Conservation (phyloP, 2,329 filamentous ascomycete species). For the Hypoxylon sp. region DNA sequence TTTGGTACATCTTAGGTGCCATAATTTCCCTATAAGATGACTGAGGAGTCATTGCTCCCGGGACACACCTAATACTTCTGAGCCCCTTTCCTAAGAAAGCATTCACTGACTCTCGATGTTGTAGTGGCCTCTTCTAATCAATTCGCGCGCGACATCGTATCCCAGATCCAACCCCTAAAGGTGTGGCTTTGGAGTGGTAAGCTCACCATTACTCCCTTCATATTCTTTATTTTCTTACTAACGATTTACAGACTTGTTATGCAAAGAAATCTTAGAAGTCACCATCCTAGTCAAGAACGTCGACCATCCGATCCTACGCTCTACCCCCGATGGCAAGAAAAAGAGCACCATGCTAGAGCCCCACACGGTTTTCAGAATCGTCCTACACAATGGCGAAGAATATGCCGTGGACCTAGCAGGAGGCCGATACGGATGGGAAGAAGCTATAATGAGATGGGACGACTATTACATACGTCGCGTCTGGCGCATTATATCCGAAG, state of each 20-base stretch:
- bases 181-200: neutral
- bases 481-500: neutral
- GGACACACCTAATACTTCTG: no score
- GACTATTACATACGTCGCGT: neutral
- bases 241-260: neutral
- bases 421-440: neutral
- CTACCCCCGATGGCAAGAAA: neutral
- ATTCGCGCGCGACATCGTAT: neutral
- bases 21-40: no score
- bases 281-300: neutral
- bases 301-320: neutral
- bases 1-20: no score
- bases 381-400: neutral
- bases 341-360: neutral
- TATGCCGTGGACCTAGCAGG: neutral
- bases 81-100: no score
- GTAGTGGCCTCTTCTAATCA: neutral
- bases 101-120: no score
- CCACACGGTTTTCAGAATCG: neutral
- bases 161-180: neutral
- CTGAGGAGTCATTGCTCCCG: no score
- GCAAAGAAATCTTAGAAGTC: neutral
- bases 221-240: neutral
- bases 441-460: neutral
- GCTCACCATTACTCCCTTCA: neutral